Percentiles rank a stretch among this genome's conserved stretches.
Conservation (phyloP, 139 green algal species). For the Chlamydomonas sp. region DNA sequence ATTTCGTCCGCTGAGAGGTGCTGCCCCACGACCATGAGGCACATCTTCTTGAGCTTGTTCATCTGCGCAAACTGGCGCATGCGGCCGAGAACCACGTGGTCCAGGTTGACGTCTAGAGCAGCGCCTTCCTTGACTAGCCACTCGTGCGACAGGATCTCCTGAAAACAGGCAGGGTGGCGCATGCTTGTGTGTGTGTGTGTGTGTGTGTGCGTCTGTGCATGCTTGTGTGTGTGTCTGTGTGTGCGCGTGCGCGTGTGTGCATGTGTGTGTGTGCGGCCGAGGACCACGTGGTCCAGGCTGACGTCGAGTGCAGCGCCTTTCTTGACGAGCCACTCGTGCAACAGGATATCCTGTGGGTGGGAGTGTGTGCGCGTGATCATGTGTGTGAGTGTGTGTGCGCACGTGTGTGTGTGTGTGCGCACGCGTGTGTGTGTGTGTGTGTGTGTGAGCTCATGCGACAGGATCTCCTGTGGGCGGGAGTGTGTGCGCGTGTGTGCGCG, state of each 20-base stretch:
- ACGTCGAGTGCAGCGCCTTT: constrained; percentile 42
- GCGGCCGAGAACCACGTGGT: constrained; percentile 56
- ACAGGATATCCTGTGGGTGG: constrained; percentile 33
- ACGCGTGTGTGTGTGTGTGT: constrained; percentile 57
- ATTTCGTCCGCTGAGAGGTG: constrained; percentile 56
- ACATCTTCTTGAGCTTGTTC: constrained; percentile 75
- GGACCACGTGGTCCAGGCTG: constrained; percentile 54
- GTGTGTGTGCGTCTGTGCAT: too few species aligned
- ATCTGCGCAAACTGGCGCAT: constrained; percentile 71
- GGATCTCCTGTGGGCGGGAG: too few species aligned
- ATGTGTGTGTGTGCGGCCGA: constrained; percentile 64
- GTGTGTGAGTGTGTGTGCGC: too few species aligned
- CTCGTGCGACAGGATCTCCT: constrained; percentile 48
- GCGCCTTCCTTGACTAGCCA: constrained; percentile 54
- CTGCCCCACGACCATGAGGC: constrained; percentile 67
- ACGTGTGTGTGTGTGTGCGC: too few species aligned
- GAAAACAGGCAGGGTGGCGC: background rate
- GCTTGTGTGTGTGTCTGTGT: constrained; percentile 41
- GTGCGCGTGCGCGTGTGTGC: constrained; percentile 71
- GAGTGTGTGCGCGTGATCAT: too few species aligned
- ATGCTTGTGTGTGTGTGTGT: too few species aligned
- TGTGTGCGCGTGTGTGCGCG: too few species aligned
- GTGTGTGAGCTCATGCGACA: too few species aligned
- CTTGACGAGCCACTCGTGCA: constrained; percentile 54
- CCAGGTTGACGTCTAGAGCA: constrained; percentile 41